Percentiles rank a stretch among this genome's conserved stretches.
Conservation (phyloP, 495 filamentous ascomycete genomes). For the Penicillium mononematosum region DNA sequence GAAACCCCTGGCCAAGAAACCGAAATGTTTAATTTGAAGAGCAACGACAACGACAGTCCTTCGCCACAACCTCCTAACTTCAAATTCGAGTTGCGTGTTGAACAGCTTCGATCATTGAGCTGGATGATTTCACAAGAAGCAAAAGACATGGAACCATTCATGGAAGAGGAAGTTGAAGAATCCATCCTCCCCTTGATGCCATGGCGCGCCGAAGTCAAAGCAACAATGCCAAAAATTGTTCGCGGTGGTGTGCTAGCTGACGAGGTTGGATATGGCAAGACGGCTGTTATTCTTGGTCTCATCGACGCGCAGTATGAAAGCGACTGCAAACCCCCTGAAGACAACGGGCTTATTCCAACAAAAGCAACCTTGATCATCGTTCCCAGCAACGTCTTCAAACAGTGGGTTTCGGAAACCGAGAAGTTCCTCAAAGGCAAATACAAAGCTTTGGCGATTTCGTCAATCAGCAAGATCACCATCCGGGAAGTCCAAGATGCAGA, state of each 20-base stretch:
- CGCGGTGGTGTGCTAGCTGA: slow-evolving; percentile 74
- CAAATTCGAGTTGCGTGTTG: slow-evolving; percentile 39
- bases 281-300: slow-evolving; percentile 66
- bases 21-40: slow-evolving; percentile 37
- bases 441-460: slow-evolving; percentile 44
- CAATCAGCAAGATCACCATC: slow-evolving; percentile 37
- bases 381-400: slow-evolving; percentile 58
- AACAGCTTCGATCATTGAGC: slow-evolving; percentile 57
- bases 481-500: slow-evolving; percentile 46
- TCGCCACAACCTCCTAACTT: slow-evolving; percentile 43
- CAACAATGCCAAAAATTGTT: slow-evolving; percentile 36
- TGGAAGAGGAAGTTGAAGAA: slow-evolving; percentile 69
- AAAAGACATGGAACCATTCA: slow-evolving; percentile 45
- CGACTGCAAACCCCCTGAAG: slow-evolving; percentile 10
- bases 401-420: slow-evolving; percentile 63
- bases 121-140: slow-evolving; percentile 70
- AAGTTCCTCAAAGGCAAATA: slow-evolving; percentile 53
- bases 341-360: slow-evolving; percentile 45
- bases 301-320: slow-evolving; percentile 49
- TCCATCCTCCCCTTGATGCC: slow-evolving; percentile 55
- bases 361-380: slow-evolving; percentile 70
- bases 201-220: slow-evolving; percentile 61
- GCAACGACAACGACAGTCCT: slow-evolving; percentile 44
- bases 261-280: slow-evolving; percentile 82
- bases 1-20: too few species aligned